phyloP scores from a whole-genome alignment of 2,329 filamentous ascomycete species.

The Whalleya microplaca region DNA sequence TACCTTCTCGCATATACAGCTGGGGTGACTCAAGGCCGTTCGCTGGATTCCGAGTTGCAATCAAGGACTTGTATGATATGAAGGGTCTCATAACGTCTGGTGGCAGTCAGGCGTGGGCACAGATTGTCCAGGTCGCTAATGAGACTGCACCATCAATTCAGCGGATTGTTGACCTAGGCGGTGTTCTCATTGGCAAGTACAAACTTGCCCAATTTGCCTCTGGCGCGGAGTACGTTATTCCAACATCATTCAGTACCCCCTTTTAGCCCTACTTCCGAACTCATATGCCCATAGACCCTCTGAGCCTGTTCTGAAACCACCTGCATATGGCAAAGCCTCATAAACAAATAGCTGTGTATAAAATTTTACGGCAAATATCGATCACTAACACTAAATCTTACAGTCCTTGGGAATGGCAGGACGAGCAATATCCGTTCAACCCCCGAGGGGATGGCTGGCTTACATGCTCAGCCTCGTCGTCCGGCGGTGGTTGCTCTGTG shows the following conservation, averaged over 20 bases:
- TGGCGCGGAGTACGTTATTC: slow-evolving; percentile 27
- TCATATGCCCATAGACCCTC: too few species aligned
- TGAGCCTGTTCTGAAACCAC: too few species aligned
- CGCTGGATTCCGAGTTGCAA: slow-evolving; percentile 38
- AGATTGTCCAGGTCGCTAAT: slow-evolving; percentile 30
- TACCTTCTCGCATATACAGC: slow-evolving; percentile 44
- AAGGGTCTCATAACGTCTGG: slow-evolving; percentile 39
- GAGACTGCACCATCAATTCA: slow-evolving; percentile 38
- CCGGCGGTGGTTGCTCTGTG: slow-evolving; percentile 38
- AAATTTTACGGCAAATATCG: too few species aligned
- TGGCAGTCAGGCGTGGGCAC: slow-evolving; percentile 37
- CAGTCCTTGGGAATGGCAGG: slow-evolving; percentile 20
- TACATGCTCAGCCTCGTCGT: slow-evolving; percentile 37
- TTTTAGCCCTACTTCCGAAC: too few species aligned
- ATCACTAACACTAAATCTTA: too few species aligned
- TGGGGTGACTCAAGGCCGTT: slow-evolving; percentile 39
- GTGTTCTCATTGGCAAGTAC: slow-evolving; percentile 39
- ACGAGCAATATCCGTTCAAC: slow-evolving; percentile 38
- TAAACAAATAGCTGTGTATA: background rate
- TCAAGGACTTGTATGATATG: slow-evolving; percentile 43
- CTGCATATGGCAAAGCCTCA: too few species aligned
- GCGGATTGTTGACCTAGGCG: slow-evolving; percentile 39
- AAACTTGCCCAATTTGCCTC: slow-evolving; percentile 41
- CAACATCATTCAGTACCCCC: too few species aligned
- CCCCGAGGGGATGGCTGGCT: slow-evolving; percentile 42